Evolutionary conservation across 345 rosid species (phyloP).

Genomic region (Clausena lansium): DNA sequence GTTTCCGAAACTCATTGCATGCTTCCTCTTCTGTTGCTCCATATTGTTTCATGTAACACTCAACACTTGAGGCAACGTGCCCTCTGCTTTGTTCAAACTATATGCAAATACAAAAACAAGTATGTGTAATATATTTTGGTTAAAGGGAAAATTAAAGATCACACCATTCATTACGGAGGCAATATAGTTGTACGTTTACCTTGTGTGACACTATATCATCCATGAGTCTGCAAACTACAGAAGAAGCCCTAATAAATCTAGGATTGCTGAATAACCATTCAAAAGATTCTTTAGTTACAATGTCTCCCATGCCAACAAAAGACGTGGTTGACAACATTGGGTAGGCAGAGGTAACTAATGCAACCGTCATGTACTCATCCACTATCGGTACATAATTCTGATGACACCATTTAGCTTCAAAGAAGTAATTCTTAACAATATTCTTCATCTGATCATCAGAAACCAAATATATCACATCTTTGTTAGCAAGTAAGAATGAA

Average conservation of each 20-base stretch:
- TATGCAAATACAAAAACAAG: too few species aligned
- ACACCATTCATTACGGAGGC: background rate
- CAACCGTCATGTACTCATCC: conserved; percentile 22
- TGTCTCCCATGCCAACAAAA: conserved; percentile 29
- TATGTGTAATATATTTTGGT: background rate
- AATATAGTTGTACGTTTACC: background rate
- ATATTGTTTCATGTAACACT: conserved; percentile 38
- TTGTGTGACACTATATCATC: conserved; percentile 23
- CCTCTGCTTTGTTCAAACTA: conserved; percentile 19
- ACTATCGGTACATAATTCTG: conserved; percentile 18
- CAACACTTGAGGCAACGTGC: conserved; percentile 22
- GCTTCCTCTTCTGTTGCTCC: conserved; percentile 18
- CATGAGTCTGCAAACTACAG: conserved; percentile 18
- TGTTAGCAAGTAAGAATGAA: background rate
- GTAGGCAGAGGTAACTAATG: background rate
- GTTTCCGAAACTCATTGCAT: background rate
- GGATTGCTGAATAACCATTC: conserved; percentile 20
- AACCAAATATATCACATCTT: background rate
- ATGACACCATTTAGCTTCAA: conserved; percentile 34
- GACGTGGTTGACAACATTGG: conserved; percentile 12
- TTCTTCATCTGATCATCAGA: conserved; percentile 18
- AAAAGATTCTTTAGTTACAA: conserved; percentile 17
- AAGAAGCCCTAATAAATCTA: conserved; percentile 20
- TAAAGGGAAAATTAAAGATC: too few species aligned
- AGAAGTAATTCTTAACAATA: conserved; percentile 16